A percentile compares a stretch with the other conserved stretches of the same genome.
Evolutionary conservation across 495 filamentous ascomycete genomes (phyloP).

Genomic region (Pseudoneurospora amorphoporcata): DNA sequence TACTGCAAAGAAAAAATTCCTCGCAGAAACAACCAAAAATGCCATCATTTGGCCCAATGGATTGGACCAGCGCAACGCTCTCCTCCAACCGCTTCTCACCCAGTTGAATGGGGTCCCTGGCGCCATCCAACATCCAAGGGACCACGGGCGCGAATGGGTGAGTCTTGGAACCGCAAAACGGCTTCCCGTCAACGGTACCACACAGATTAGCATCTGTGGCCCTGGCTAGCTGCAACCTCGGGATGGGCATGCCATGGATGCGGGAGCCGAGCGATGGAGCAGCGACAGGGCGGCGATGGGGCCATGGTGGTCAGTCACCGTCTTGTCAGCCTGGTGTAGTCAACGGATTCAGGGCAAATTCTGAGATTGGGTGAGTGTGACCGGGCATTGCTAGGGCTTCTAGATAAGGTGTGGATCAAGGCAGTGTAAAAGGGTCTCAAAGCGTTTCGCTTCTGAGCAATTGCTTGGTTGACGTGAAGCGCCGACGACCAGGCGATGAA

Average conservation of each 20-base stretch:
- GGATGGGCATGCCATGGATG: background rate
- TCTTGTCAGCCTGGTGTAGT: background rate
- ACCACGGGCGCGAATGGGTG: background rate
- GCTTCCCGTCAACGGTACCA: background rate
- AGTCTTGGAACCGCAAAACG: background rate
- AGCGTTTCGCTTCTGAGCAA: constrained; percentile 5
- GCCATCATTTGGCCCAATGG: background rate
- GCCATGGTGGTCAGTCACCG: background rate
- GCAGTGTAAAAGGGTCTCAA: constrained; percentile 18
- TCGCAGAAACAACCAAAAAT: background rate
- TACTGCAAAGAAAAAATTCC: background rate
- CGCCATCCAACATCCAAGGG: background rate
- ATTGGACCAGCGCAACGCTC: background rate
- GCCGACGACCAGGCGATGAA: constrained; percentile 3
- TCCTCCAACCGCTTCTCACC: background rate
- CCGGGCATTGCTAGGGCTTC: background rate
- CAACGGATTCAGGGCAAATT: background rate
- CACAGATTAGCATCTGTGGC: background rate
- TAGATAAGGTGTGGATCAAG: constrained; percentile 6
- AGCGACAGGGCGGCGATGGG: no score
- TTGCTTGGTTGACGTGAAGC: constrained; percentile 18
- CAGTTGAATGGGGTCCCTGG: background rate
- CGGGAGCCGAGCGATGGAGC: no score
- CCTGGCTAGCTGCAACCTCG: background rate
- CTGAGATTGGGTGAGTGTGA: background rate